Conservation (phyloP, 208 protist species). For the Crithidia expoeki region DNA sequence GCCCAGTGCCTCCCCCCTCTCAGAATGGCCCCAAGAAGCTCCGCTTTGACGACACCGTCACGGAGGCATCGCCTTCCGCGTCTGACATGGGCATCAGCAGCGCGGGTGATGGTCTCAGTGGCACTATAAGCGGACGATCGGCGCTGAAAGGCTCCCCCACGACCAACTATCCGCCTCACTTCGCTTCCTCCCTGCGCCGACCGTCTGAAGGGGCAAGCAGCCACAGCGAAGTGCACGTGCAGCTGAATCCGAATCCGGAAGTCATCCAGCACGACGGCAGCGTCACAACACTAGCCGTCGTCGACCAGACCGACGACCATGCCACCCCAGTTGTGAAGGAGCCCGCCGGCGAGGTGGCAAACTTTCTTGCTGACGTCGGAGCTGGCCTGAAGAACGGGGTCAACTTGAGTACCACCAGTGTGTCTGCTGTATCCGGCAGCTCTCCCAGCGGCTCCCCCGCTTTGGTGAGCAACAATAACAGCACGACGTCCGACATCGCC, state of each 20-base stretch:
- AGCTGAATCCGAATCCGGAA: constrained; percentile 37
- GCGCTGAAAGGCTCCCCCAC: constrained; percentile 19
- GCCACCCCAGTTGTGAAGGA: constrained; percentile 1
- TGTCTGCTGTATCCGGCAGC: not conserved
- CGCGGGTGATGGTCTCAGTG: too few species aligned
- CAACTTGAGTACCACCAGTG: constrained; percentile 1
- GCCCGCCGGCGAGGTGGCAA: constrained; percentile 38
- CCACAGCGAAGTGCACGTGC: constrained; percentile 38
- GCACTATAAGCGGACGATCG: constrained; percentile 16
- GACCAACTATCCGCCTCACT: not conserved
- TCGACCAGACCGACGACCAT: not conserved
- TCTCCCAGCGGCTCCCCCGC: not conserved
- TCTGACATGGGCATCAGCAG: not conserved
- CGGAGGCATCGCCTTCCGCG: not conserved
- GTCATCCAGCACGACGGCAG: constrained; percentile 42
- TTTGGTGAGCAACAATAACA: not conserved
- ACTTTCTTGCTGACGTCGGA: constrained; percentile 38
- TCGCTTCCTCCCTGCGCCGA: constrained; percentile 32
- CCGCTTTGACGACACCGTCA: constrained; percentile 29
- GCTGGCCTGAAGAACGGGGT: constrained; percentile 13
- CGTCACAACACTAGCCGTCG: constrained; percentile 20
- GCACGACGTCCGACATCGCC: not conserved
- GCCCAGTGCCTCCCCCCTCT: not conserved
- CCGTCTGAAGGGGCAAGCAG: constrained; percentile 21
- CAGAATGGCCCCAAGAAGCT: constrained; percentile 30